Evolutionary conservation across 192 early-diverging fungal genomes (phyloP), one percentile per base, ranked within the genome.

Genomic region (Coemansia aciculifera): DNA sequence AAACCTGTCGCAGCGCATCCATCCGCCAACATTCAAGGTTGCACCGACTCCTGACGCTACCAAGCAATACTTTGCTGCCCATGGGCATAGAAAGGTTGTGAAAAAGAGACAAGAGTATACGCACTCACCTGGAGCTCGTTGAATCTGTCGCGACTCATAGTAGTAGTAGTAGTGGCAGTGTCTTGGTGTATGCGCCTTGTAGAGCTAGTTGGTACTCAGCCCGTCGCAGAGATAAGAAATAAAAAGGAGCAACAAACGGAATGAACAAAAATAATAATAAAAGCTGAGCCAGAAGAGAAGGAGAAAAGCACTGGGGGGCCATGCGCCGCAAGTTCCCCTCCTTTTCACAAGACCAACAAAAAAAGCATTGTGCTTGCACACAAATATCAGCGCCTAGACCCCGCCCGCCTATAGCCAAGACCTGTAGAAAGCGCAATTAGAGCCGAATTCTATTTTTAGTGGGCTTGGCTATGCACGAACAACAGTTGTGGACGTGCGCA

Each of bases 131-230:
- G 77, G 29, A 84, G 74, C 59, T 84, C 82, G 23, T 67, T 66
- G 51, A 84, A 76, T 56, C 82, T 75, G 72, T 84, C 82, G 62
- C 82, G 82, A 21, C 82, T 69, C 82, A 84, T 81, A 36, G 31
- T 63, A 57, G 32, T 12, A 19, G 37, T 37, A 12, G 52, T 63
- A 10, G 52, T 63, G 9, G n/a, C 6, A 44, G 61, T 36, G 19
- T 52, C 60, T 15, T 12, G 39, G 24, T 32, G 44, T 36, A 13
- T 49, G 17, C 51, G 51, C 51, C 51, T 27, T 24, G 23, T 24
- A 36, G 34, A 59, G 57, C 29, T 17, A 9, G 57, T 15, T 37
- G 34, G 51, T 54, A 15, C 31, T 24, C 27, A 54, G 51, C 10
- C 13, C 27, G 52, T 31, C 29, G 29, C 15, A 56, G 27, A 56